Evolutionary conservation across 805 yeast genomes (phyloP).

Genomic region (Candida coleopterorum): DNA sequence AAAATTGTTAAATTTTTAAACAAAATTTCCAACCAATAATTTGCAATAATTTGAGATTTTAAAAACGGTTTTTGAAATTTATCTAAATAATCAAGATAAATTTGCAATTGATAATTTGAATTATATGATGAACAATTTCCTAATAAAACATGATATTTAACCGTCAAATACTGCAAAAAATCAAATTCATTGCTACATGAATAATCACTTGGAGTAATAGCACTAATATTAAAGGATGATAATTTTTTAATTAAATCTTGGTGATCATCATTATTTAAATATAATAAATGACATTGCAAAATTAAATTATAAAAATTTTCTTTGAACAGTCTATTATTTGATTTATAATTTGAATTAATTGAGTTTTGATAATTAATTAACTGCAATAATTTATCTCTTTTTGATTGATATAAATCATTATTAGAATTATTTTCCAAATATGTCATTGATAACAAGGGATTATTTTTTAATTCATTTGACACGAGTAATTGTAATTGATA

Average conservation of each 20-base stretch:
- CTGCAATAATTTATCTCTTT: constrained; percentile 19
- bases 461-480: constrained; percentile 24
- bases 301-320: constrained; percentile 30
- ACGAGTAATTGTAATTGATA: constrained; percentile 32
- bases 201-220: constrained; percentile 2
- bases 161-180: constrained; percentile 27
- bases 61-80: constrained; percentile 17
- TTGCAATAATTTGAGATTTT: constrained; percentile 30
- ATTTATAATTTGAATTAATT: constrained; percentile 22
- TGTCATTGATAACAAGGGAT: constrained; percentile 15
- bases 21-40: constrained; percentile 30
- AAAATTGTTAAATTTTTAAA: constrained; percentile 15
- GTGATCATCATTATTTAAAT: constrained; percentile 20
- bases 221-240: constrained; percentile 11
- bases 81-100: constrained; percentile 28
- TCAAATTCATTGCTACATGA: constrained; percentile 12
- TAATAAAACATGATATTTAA: constrained; percentile 28
- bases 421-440: constrained; percentile 2
- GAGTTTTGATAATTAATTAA: constrained; percentile 24
- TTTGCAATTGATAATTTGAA: constrained; percentile 9
- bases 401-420: constrained; percentile 8
- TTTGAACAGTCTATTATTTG: constrained; percentile 17
- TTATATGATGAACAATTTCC: constrained; percentile 18
- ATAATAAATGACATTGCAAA: constrained; percentile 32
- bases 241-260: constrained; percentile 15